Conservation (phyloP, 1,284 basidiomycete species). For the Irpex sp. region DNA sequence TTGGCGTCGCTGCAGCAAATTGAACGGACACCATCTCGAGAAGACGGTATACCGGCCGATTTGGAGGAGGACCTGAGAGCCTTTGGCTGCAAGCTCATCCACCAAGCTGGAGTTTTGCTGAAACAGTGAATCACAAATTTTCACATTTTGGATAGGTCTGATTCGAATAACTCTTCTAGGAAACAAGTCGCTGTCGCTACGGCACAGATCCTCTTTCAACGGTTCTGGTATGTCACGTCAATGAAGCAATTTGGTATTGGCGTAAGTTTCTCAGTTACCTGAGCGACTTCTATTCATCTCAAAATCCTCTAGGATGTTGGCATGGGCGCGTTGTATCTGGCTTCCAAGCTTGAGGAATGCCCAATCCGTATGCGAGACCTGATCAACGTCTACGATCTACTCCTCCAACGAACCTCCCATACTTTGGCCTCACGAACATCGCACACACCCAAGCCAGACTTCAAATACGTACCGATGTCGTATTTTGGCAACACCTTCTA, state of each 20-base stretch:
- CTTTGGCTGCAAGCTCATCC: slow-evolving; percentile 90
- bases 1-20: slow-evolving; percentile 83
- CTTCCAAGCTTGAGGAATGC: slow-evolving; percentile 95
- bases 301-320: slow-evolving; percentile 70
- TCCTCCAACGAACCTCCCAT: slow-evolving; percentile 64
- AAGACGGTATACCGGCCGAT: slow-evolving; percentile 78
- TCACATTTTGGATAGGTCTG: not conserved
- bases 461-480: slow-evolving; percentile 78
- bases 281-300: slow-evolving; percentile 2
- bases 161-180: slow-evolving; percentile 37
- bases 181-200: slow-evolving; percentile 97
- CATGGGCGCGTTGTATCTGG: slow-evolving; percentile 91
- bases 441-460: slow-evolving; percentile 34
- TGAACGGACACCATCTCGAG: slow-evolving; percentile 71
- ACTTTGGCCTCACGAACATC: slow-evolving; percentile 24
- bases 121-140: slow-evolving; percentile 59
- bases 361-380: slow-evolving; percentile 89
- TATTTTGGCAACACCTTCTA: slow-evolving; percentile 85
- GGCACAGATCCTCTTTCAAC: slow-evolving; percentile 93
- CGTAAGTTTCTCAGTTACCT: slow-evolving; percentile 44
- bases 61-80: slow-evolving; percentile 86
- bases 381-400: slow-evolving; percentile 90
- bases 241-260: slow-evolving; percentile 91
- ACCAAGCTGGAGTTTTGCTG: slow-evolving; percentile 89
- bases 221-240: slow-evolving; percentile 96